Conservation (phyloP, 1,139 yeast species). For the Candida sanyaensis region DNA sequence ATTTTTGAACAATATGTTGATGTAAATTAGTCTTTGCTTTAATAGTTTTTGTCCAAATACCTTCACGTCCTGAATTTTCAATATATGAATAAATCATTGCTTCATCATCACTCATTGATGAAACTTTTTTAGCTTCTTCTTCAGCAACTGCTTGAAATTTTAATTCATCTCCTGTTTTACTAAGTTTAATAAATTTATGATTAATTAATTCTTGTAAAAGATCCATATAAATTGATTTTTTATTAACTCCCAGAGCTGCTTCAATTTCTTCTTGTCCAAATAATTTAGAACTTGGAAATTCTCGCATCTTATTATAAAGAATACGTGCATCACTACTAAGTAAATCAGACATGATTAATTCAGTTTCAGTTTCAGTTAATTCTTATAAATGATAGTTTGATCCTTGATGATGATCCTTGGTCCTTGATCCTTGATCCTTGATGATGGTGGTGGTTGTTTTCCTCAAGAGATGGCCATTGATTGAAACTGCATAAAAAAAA, state of each 20-base stretch:
- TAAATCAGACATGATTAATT: constrained; percentile 18
- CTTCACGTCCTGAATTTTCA: constrained; percentile 92
- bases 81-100: constrained; percentile 89
- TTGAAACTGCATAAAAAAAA: background rate
- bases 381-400: too few species aligned
- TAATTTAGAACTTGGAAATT: constrained; percentile 42
- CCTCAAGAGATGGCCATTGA: too few species aligned
- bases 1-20: constrained; percentile 86
- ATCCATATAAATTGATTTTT: constrained; percentile 51
- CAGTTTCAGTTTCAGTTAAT: too few species aligned
- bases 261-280: constrained; percentile 65
- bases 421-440: too few species aligned
- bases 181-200: constrained; percentile 65
- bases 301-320: constrained; percentile 63
- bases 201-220: constrained; percentile 68
- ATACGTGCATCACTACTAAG: constrained; percentile 52
- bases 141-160: constrained; percentile 72
- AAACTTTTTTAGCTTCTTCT: constrained; percentile 68
- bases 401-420: too few species aligned
- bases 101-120: constrained; percentile 83
- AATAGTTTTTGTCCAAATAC: constrained; percentile 93
- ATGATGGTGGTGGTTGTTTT: constrained; percentile 9
- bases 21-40: constrained; percentile 90
- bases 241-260: constrained; percentile 35
- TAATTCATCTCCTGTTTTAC: constrained; percentile 63